These are phyloP conservation scores for Hirsutella thompsonii DNA, from an alignment of 2,329 filamentous ascomycete species.

Conservation along the genomic window DNA sequence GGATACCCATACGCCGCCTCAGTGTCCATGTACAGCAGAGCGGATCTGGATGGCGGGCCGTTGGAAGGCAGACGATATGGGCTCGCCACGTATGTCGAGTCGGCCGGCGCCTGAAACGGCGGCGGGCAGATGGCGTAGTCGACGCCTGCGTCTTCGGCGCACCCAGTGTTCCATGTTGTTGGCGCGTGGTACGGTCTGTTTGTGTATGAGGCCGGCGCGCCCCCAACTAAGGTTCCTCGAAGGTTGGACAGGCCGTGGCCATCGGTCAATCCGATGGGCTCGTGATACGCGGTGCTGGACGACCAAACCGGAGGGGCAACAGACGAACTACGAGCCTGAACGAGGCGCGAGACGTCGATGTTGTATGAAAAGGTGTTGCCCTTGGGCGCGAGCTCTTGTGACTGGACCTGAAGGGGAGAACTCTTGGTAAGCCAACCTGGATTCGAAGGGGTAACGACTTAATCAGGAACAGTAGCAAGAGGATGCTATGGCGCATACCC, in stretches of 20 bases:
- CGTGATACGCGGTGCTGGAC: slow-evolving; percentile 6
- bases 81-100: slow-evolving; percentile 12
- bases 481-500: slow-evolving; percentile 38
- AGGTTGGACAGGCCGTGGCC: slow-evolving; percentile 9
- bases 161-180: slow-evolving; percentile 11
- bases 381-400: slow-evolving; percentile 16
- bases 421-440: not conserved
- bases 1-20: slow-evolving; percentile 15
- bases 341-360: slow-evolving; percentile 17
- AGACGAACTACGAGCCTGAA: slow-evolving; percentile 13
- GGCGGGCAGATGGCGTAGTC: slow-evolving; percentile 13
- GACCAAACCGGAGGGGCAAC: slow-evolving; percentile 6
- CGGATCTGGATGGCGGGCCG: slow-evolving; percentile 7
- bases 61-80: slow-evolving; percentile 12
- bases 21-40: slow-evolving; percentile 13
- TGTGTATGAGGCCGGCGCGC: slow-evolving; percentile 3
- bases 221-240: not conserved
- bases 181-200: slow-evolving; percentile 11
- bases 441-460: too few relatives aligned
- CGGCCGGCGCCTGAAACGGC: slow-evolving; percentile 8
- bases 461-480: too few relatives aligned
- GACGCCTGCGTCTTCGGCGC: slow-evolving; percentile 13
- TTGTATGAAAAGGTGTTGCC: slow-evolving; percentile 14
- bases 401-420: slow-evolving; percentile 15
- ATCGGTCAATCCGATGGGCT: slow-evolving; percentile 5